These are phyloP conservation scores for Botrytis tulipae DNA, from an alignment of 2,329 filamentous ascomycete genomes.

Conservation along the genomic window DNA sequence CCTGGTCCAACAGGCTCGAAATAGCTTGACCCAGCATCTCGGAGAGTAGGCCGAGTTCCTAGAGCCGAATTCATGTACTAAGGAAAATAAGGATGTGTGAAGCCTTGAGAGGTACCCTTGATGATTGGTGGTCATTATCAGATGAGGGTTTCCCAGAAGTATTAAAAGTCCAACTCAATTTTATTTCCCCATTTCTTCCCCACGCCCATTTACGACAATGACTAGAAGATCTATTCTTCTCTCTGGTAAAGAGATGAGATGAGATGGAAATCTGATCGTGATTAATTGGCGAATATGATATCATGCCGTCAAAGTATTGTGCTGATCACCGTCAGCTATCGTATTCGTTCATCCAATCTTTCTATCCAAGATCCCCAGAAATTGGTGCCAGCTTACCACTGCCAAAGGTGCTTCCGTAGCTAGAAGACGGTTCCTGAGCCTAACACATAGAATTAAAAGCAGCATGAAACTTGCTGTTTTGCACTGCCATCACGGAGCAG, in stretches of 20 bases:
- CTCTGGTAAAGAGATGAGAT: constrained; percentile 5
- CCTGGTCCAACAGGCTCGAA: constrained; percentile 1
- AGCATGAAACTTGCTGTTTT: constrained; percentile 6
- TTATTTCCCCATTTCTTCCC: constrained; percentile 8
- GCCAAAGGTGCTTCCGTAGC: not conserved
- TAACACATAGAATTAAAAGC: constrained; percentile 10
- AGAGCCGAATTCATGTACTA: not conserved
- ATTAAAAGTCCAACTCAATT: constrained; percentile 8
- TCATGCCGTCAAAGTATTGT: constrained; percentile 8
- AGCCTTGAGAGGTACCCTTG: not conserved
- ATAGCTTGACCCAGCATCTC: constrained; percentile 7
- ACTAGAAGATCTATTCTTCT: not conserved
- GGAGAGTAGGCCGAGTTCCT: constrained; percentile 16
- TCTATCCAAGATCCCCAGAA: constrained; percentile 6
- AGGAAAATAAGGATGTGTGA: not conserved
- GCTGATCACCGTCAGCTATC: constrained; percentile 14
- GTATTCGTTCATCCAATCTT: constrained; percentile 16
- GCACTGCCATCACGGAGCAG: constrained; percentile 15
- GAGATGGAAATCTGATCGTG: constrained; percentile 1
- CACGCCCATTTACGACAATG: not conserved
- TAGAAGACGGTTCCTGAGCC: constrained; percentile 11
- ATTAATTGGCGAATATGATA: constrained; percentile 3
- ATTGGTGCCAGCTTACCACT: constrained; percentile 2
- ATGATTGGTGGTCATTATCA: constrained; percentile 3
- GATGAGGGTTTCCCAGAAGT: not conserved